A percentile compares a stretch with the other conserved stretches of the same genome.
These are phyloP conservation scores for Colletotrichum noveboracense DNA, from an alignment of 2,329 filamentous ascomycete genomes.

Conservation along the genomic window DNA sequence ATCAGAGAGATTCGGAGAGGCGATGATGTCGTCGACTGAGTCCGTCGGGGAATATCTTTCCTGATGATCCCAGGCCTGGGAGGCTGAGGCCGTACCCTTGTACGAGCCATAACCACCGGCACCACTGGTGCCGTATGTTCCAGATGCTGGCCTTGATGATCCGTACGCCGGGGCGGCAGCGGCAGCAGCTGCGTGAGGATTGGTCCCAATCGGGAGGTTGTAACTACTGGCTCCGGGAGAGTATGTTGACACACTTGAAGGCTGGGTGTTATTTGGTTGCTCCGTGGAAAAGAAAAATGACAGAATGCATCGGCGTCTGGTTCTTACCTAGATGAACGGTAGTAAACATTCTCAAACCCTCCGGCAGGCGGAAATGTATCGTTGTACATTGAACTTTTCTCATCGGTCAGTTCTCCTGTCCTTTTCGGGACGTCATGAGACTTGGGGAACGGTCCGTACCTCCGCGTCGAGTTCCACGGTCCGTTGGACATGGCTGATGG, in stretches of 20 bases:
- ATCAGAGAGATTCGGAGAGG: slow-evolving; percentile 65
- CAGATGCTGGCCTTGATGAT: slow-evolving; percentile 44
- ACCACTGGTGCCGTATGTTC: slow-evolving; percentile 36
- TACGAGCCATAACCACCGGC: slow-evolving; percentile 40
- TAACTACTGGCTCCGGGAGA: slow-evolving; percentile 34
- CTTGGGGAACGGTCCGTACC: slow-evolving; percentile 46
- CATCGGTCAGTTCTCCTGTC: slow-evolving; percentile 18
- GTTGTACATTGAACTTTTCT: slow-evolving; percentile 36
- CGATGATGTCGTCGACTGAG: slow-evolving; percentile 63
- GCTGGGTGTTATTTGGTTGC: slow-evolving; percentile 36
- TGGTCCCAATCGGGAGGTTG: slow-evolving; percentile 35
- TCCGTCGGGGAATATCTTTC: slow-evolving; percentile 61
- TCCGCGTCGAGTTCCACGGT: slow-evolving; percentile 57
- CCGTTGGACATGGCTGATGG: slow-evolving; percentile 49
- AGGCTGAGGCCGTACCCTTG: slow-evolving; percentile 42
- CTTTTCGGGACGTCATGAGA: neutral
- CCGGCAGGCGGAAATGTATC: slow-evolving; percentile 35
- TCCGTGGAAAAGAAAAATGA: neutral
- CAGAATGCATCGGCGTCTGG: slow-evolving; percentile 2
- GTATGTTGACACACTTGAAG: slow-evolving; percentile 48
- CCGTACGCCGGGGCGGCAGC: slow-evolving; percentile 44
- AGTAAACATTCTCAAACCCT: slow-evolving; percentile 40
- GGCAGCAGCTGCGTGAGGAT: slow-evolving; percentile 41
- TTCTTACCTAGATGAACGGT: slow-evolving; percentile 44
- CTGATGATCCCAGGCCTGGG: slow-evolving; percentile 53